Evolutionary conservation across 805 yeast species (phyloP).

Genomic region (Candida khao-thaluensis): DNA sequence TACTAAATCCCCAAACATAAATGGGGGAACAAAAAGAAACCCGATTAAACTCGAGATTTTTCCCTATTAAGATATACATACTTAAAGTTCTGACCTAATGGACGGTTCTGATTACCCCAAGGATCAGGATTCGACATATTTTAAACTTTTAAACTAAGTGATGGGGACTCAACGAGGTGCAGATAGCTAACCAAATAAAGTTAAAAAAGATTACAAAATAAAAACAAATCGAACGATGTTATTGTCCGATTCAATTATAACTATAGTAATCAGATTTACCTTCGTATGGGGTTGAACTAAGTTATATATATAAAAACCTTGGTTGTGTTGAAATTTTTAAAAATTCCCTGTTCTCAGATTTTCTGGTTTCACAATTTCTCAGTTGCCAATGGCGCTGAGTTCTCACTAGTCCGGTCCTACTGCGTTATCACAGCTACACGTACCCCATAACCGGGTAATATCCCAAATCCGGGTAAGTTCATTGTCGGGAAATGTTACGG

Average conservation of each 20-base stretch:
- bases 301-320: neutral
- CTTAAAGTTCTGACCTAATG: constrained; percentile 44
- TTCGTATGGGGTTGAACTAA: neutral
- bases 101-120: constrained; percentile 43
- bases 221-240: neutral
- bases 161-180: constrained; percentile 6
- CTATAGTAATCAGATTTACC: neutral
- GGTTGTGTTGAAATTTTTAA: constrained; percentile 5
- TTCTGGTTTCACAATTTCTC: constrained; percentile 5
- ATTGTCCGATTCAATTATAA: neutral
- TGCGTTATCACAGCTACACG: constrained; percentile 2
- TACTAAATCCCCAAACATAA: too few species aligned
- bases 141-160: neutral
- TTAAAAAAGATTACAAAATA: neutral
- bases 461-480: neutral
- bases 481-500: too few species aligned
- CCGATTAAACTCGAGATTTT: neutral
- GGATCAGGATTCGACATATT: constrained; percentile 42
- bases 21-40: too few species aligned
- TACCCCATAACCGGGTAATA: constrained; percentile 7
- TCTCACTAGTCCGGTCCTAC: too few species aligned
- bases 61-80: constrained; percentile 24
- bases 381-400: constrained; percentile 5
- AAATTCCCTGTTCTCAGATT: constrained; percentile 8
- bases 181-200: neutral